Evolutionary conservation across 2,329 filamentous ascomycete genomes (phyloP), one percentile per base, ranked within the genome.

Genomic region (Aspergillus transmontanensis): DNA sequence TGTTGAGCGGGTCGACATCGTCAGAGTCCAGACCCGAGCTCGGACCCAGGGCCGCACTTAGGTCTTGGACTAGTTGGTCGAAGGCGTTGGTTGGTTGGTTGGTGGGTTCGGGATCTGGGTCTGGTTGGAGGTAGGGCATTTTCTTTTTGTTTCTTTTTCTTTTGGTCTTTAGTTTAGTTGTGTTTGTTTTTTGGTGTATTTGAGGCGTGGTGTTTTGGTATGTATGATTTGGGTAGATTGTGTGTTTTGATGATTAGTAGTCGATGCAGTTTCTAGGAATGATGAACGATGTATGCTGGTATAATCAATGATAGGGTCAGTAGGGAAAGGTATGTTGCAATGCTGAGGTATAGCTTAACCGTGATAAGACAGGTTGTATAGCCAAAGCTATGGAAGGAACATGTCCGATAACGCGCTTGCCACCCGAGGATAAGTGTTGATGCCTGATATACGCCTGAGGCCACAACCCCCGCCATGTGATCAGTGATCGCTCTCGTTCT

Each of bases 11-110:
- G 70, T 97, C 87, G 68, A 97, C 88, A 75, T 95, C 92, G 50
- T 89, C 90, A 39, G 91, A 95, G 64, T 91, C 89, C 70, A 96
- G 85, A 3, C 93, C 93, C 14, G 91, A 95, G 62, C 88, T 91
- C 4, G 92, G 90, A 2, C 93, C 93, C 6, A 97, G 85, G 28
- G 87, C 87, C 60, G 85, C 81, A 72, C 90, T 93, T 70, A 97
- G 86, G n/a, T 87, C 86, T 63, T 85, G 74, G 60, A 96, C 90
- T 53, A 96, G 87, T 59, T 82, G 77, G 43, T 93, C 86, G 75
- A 96, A 95, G 14, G 72, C 69, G 64, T 75, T 70, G 34, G 26
- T 57, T 10, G 63, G 23, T 46, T 59, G 28, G 7, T 54, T 32
- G 28, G 16, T 36, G 50, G 9, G 32, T 28, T 68, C 59, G 58